These are phyloP conservation scores for Tetrapisispora fleetii DNA, from an alignment of 805 yeast genomes.

Conservation along the genomic window DNA sequence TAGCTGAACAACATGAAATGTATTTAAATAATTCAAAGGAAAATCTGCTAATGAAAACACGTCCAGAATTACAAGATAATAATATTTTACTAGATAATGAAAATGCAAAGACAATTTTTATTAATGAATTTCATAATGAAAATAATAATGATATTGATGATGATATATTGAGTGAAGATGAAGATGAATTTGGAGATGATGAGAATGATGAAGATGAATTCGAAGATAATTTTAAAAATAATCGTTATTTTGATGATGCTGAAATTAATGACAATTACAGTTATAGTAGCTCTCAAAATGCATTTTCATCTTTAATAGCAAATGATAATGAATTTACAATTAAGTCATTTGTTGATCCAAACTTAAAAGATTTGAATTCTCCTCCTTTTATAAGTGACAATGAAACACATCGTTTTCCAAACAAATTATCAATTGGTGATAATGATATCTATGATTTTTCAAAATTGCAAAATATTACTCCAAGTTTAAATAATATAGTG, in stretches of 20 bases:
- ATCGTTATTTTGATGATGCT: slow-evolving; percentile 10
- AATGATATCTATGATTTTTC: slow-evolving; percentile 11
- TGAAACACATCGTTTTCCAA: slow-evolving; percentile 11
- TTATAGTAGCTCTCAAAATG: neutral
- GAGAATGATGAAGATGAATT: slow-evolving; percentile 7
- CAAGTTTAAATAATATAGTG: neutral
- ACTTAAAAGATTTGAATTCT: neutral
- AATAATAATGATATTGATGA: slow-evolving; percentile 15
- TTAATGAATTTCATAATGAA: slow-evolving; percentile 25
- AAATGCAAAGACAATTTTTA: slow-evolving; percentile 24
- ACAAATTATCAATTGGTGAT: slow-evolving; percentile 10
- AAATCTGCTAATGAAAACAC: slow-evolving; percentile 17
- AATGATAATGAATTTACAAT: neutral
- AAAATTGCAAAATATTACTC: neutral
- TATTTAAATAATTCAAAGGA: slow-evolving; percentile 7
- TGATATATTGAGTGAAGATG: slow-evolving; percentile 22
- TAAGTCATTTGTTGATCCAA: slow-evolving; percentile 3
- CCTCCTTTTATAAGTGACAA: slow-evolving; percentile 3
- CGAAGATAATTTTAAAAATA: neutral
- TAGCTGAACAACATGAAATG: slow-evolving; percentile 1
- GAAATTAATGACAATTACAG: slow-evolving; percentile 4
- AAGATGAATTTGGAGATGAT: slow-evolving; percentile 20
- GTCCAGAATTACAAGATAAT: slow-evolving; percentile 19
- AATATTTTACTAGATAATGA: slow-evolving; percentile 17
- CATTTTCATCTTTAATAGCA: neutral